A percentile compares a stretch with the other conserved stretches of the same genome.
phyloP scores from a whole-genome alignment of 2,329 filamentous ascomycete genomes.

The Fusarium xyrophilum region DNA sequence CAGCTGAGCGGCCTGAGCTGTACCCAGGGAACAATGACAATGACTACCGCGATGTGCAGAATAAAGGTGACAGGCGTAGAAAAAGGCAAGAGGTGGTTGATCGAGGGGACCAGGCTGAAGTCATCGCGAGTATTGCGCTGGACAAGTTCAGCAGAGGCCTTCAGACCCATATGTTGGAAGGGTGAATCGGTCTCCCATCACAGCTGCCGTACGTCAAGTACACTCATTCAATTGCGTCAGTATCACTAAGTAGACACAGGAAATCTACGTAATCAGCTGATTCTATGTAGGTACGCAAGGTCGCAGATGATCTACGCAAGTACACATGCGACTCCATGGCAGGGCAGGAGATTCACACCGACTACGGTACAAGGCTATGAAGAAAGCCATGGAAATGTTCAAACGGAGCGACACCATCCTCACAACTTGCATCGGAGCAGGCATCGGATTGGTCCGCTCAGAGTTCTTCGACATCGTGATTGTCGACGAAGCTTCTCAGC shows the following conservation, averaged over 20 bases:
- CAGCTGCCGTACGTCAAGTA: too few relatives aligned
- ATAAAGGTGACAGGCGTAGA: not conserved
- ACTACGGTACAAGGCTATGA: conserved; percentile 41
- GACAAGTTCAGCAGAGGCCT: not conserved
- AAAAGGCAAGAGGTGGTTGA: not conserved
- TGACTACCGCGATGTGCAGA: not conserved
- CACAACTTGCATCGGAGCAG: conserved; percentile 53
- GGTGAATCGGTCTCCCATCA: not conserved
- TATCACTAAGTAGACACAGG: too few relatives aligned
- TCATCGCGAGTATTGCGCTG: not conserved
- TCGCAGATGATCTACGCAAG: conserved; percentile 43
- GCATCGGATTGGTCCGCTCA: conserved; percentile 50
- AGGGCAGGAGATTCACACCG: conserved; percentile 40
- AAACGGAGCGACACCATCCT: conserved; percentile 50
- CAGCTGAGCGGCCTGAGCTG: not conserved
- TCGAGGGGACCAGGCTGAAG: not conserved
- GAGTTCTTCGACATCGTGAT: conserved; percentile 51
- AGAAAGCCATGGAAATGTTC: conserved; percentile 49
- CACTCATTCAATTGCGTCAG: too few relatives aligned
- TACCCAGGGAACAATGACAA: not conserved
- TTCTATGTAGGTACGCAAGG: conserved; percentile 43
- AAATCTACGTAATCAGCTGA: too few relatives aligned
- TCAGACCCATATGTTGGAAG: not conserved
- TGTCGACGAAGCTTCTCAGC: conserved; percentile 56
- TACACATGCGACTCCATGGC: conserved; percentile 49